Conservation (phyloP, 345 rosid species). For the Nasturtium officinale region DNA sequence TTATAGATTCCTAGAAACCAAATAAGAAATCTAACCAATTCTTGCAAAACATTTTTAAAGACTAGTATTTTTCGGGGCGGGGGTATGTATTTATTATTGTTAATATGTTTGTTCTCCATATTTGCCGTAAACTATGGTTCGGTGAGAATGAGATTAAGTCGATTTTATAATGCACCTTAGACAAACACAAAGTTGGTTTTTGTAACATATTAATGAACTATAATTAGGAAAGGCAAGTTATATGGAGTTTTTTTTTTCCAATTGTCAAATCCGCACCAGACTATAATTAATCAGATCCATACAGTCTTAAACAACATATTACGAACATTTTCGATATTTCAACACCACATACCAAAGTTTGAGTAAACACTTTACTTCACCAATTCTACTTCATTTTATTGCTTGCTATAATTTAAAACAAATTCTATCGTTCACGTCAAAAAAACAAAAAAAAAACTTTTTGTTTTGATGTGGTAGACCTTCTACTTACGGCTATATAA, state of each 20-base stretch:
- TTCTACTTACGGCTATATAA: conserved; percentile 30
- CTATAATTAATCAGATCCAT: not conserved
- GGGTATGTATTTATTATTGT: too few species aligned
- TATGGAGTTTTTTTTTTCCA: not conserved
- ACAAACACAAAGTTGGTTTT: not conserved
- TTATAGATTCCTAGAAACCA: conserved; percentile 25
- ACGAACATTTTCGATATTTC: not conserved
- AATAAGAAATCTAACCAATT: conserved; percentile 3
- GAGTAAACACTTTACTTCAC: not conserved
- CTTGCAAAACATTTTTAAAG: not conserved
- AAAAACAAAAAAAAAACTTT: not conserved
- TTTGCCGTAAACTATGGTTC: too few species aligned
- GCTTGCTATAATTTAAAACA: not conserved
- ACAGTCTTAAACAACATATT: not conserved
- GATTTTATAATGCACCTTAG: not conserved
- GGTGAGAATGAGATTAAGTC: not conserved
- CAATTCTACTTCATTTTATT: not conserved
- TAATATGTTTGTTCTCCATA: too few species aligned
- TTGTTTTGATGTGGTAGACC: conserved; percentile 16
- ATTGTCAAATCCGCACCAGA: not conserved
- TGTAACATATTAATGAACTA: not conserved
- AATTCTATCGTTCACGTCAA: conserved; percentile 2
- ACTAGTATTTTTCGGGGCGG: not conserved
- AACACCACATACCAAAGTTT: not conserved
- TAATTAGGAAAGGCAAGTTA: not conserved